These are phyloP conservation scores for Phaeoacremonium minimum DNA, from an alignment of 2,329 filamentous ascomycete genomes.

Conservation along the genomic window DNA sequence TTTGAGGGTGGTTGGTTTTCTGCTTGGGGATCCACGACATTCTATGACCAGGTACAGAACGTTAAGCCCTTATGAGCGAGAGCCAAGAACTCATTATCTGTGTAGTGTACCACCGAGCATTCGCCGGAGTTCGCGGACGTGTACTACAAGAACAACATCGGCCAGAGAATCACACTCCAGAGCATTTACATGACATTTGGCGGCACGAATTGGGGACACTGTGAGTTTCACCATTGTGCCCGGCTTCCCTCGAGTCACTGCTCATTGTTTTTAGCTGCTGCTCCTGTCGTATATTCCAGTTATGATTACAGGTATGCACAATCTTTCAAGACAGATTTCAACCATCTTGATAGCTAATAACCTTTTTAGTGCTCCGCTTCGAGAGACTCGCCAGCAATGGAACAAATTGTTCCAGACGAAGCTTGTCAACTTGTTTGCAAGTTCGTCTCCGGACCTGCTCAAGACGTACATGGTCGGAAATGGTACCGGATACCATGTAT, in stretches of 20 bases:
- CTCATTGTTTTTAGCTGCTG: slow-evolving; percentile 22
- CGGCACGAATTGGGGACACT: slow-evolving; percentile 53
- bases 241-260: not conserved
- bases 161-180: slow-evolving; percentile 40
- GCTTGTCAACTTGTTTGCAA: slow-evolving; percentile 47
- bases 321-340: not conserved
- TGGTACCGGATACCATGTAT: slow-evolving; percentile 36
- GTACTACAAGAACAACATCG: slow-evolving; percentile 53
- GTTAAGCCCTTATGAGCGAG: slow-evolving; percentile 1
- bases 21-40: slow-evolving; percentile 43
- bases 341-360: too few relatives aligned
- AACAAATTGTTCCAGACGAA: slow-evolving; percentile 51
- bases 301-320: slow-evolving; percentile 28
- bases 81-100: too few relatives aligned
- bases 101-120: slow-evolving; percentile 35
- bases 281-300: slow-evolving; percentile 42
- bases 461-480: slow-evolving; percentile 51
- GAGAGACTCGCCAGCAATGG: slow-evolving; percentile 48
- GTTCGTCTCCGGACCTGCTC: slow-evolving; percentile 43
- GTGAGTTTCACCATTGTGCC: too few relatives aligned
- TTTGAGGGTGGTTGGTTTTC: slow-evolving; percentile 50
- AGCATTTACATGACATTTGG: slow-evolving; percentile 50
- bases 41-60: slow-evolving; percentile 36
- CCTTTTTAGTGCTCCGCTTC: slow-evolving; percentile 34
- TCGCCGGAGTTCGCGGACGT: slow-evolving; percentile 45